Evolutionary conservation across 495 filamentous ascomycete species (phyloP).

Genomic region (Penicillium turbatum): DNA sequence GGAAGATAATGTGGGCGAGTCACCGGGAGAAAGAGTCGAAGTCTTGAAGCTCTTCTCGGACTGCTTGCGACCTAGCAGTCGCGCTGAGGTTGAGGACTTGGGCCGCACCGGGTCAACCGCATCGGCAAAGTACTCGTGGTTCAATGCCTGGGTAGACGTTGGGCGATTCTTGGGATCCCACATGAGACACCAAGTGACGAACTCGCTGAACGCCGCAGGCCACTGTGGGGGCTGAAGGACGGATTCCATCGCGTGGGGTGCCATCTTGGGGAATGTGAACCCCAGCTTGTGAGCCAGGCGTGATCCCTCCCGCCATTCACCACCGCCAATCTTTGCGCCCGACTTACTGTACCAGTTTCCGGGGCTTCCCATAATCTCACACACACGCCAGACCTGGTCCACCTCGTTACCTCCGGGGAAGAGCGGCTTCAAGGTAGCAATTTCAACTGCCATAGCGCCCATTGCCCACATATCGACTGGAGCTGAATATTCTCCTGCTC

Average conservation of each 20-base stretch:
- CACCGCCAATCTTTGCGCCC: slow-evolving; percentile 82
- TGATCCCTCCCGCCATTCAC: slow-evolving; percentile 96
- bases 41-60: slow-evolving; percentile 66
- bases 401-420: slow-evolving; percentile 99
- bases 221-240: slow-evolving; percentile 88
- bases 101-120: slow-evolving; percentile 88
- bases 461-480: slow-evolving; percentile 98
- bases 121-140: slow-evolving; percentile 94
- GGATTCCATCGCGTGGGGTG: slow-evolving; percentile 92
- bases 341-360: slow-evolving; percentile 96
- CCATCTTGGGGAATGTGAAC: slow-evolving; percentile 99
- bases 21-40: slow-evolving; percentile 57
- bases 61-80: slow-evolving; percentile 80
- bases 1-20: slow-evolving; percentile 65
- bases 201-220: slow-evolving; percentile 80
- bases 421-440: slow-evolving; percentile 93
- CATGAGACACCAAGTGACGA: slow-evolving; percentile 99
- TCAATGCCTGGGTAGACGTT: slow-evolving; percentile 88
- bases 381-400: slow-evolving; percentile 98
- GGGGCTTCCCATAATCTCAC: slow-evolving; percentile 99
- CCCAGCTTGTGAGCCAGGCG: slow-evolving; percentile 90
- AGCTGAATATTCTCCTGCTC: slow-evolving; percentile 95
- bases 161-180: slow-evolving; percentile 95
- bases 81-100: slow-evolving; percentile 76
- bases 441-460: slow-evolving; percentile 99